Base-by-base conservation (phyloP, 2,329 filamentous ascomycete genomes). In the Peltaster fructicola region DNA sequence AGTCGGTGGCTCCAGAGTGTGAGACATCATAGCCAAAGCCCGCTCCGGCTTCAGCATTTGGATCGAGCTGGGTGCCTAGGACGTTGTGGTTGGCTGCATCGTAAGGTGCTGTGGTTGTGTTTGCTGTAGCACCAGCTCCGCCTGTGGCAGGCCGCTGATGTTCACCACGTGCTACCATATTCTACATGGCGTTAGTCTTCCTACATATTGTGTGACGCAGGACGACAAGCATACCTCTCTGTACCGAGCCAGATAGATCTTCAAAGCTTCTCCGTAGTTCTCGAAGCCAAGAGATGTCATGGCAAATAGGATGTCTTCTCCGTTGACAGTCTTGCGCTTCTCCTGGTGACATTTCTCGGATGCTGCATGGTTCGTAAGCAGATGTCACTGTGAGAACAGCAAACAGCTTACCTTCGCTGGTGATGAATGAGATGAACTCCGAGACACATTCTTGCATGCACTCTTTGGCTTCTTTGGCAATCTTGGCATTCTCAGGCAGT, bases 371-470 rank as follows among this genome's bases (percentile, higher is more conserved):
- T 15, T 25, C 27, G 17, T 34, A 26, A 38, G 29, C 26, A 18
- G 13, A 19, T 8, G 15, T 4, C 6, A 4, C 9, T 19, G 13
- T 19, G 11, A 22, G 31, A 32, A 19, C 14, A 11, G 18, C 7
- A 4, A 18, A 19, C 25, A 35, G 59, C 76, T 48, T 53, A 92
- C 88, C 88, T 66, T 98, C 88, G 53, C 85, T 95, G 17, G 88
- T 98, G 50, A 98, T 95, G 63, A 98, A 98, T 5, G 81, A 92
- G 61, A 98, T 98, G 55, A 98, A 98, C 58, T 98, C 88, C 71
- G 84, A 93, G 30, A 98, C 88, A 49, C 88, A 98, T 55, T 98
- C 88, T 54, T 98, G 88, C 88, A 98, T 95, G 57, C 88, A 98
- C 52, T 98, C 88, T 54, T 98, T 98, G 28, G 88, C 88, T 51